phyloP scores from a whole-genome alignment of 1,139 yeast species.

The Yamadazyma sp. region DNA sequence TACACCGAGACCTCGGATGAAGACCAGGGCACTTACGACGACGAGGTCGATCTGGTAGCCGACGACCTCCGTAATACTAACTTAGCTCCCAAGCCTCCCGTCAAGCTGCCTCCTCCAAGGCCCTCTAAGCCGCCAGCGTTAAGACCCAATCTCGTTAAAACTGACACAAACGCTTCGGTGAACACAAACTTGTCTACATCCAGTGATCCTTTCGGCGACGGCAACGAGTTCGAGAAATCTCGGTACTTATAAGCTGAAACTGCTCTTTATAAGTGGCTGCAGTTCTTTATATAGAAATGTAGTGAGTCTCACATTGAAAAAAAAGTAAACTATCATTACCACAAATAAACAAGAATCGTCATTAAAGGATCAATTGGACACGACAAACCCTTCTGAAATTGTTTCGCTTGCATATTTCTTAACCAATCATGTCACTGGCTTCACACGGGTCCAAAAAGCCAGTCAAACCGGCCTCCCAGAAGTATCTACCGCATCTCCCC shows the following conservation, averaged over 20 bases:
- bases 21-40: slow-evolving; percentile 19
- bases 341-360: no score
- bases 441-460: no score
- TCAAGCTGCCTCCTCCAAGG: slow-evolving; percentile 31
- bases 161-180: slow-evolving; percentile 23
- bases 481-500: slow-evolving; percentile 1
- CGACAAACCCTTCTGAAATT: no score
- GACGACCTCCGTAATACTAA: slow-evolving; percentile 10
- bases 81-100: background rate
- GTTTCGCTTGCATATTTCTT: no score
- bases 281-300: no score
- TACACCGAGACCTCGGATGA: slow-evolving; percentile 37
- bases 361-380: no score
- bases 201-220: slow-evolving; percentile 74
- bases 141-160: slow-evolving; percentile 9
- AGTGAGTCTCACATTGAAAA: background rate
- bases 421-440: no score
- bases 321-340: background rate
- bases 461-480: background rate
- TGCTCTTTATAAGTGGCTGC: no score
- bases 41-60: slow-evolving; percentile 19
- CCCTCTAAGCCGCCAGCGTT: slow-evolving; percentile 29
- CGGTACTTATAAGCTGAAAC: background rate
- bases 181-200: background rate
- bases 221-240: slow-evolving; percentile 37